phyloP scores from a whole-genome alignment of 495 filamentous ascomycete species.

The Rusavskia elegans region DNA sequence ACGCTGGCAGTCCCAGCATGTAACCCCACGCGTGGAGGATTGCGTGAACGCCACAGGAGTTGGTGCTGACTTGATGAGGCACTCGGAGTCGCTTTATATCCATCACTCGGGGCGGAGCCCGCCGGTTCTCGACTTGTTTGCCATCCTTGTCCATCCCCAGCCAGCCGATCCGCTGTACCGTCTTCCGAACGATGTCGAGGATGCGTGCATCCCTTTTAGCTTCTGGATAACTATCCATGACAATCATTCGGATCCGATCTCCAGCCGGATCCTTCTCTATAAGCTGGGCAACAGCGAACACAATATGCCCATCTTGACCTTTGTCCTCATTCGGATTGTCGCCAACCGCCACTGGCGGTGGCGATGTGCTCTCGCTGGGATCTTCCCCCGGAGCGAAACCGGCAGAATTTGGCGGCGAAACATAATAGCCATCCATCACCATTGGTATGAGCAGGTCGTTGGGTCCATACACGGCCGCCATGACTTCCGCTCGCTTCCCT shows the following conservation, averaged over 20 bases:
- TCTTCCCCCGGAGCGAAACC: neutral
- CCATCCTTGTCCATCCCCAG: neutral
- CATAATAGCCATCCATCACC: neutral
- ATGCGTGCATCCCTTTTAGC: neutral
- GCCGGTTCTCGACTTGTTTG: neutral
- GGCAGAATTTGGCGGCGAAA: neutral
- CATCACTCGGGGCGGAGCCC: neutral
- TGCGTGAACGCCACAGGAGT: slow-evolving; percentile 6
- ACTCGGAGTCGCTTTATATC: neutral
- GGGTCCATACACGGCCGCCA: neutral
- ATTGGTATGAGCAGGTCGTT: neutral
- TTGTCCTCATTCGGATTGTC: neutral
- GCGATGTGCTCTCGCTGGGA: no score
- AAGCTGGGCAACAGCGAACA: neutral
- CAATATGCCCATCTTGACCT: neutral
- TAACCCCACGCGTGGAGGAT: slow-evolving; percentile 10
- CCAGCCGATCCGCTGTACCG: slow-evolving; percentile 5
- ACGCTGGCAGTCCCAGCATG: slow-evolving; percentile 5
- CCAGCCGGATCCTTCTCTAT: neutral
- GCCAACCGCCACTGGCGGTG: no score
- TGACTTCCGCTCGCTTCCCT: neutral
- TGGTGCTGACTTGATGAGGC: neutral
- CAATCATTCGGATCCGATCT: neutral
- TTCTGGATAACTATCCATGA: slow-evolving; percentile 1
- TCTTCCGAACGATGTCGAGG: neutral